A percentile compares a stretch with the other conserved stretches of the same genome.
These are phyloP conservation scores for Erythrobasidium hasegawianum DNA, from an alignment of 1,284 basidiomycete genomes.

Conservation along the genomic window DNA sequence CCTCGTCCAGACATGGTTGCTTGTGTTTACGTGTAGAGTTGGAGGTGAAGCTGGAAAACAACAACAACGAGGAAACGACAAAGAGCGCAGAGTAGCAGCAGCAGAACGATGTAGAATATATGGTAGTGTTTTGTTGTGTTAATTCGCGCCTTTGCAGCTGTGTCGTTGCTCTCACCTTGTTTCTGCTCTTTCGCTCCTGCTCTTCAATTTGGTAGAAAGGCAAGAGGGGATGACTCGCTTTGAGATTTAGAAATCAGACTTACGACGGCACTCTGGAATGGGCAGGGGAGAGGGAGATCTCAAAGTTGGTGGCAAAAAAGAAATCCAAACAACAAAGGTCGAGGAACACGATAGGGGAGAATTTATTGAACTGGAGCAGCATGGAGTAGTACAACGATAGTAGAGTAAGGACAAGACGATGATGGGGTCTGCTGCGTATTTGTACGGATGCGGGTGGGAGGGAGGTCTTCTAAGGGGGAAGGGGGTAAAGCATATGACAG, in stretches of 20 bases:
- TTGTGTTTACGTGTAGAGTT: slow-evolving; percentile 5
- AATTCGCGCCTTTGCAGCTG: background rate
- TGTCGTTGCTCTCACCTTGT: background rate
- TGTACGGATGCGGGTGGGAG: no score
- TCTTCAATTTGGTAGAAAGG: background rate
- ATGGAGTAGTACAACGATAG: background rate
- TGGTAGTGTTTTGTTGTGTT: no score
- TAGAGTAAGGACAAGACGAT: no score
- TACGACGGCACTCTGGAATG: background rate
- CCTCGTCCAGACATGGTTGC: slow-evolving; percentile 69
- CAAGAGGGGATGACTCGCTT: background rate
- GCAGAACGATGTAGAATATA: no score
- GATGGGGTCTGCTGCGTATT: no score
- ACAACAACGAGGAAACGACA: background rate
- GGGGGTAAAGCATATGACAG: no score
- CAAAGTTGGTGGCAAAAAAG: slow-evolving; percentile 1
- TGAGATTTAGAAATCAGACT: background rate
- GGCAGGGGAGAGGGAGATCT: background rate
- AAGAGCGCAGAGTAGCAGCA: background rate
- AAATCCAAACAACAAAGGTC: background rate
- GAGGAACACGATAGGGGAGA: background rate
- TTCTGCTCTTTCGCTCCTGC: background rate
- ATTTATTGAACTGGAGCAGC: background rate
- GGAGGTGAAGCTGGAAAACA: background rate
- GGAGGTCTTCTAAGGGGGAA: no score